Evolutionary conservation across 202 grass and related monocot species (phyloP).

Genomic region (Elaeis oleifera): DNA sequence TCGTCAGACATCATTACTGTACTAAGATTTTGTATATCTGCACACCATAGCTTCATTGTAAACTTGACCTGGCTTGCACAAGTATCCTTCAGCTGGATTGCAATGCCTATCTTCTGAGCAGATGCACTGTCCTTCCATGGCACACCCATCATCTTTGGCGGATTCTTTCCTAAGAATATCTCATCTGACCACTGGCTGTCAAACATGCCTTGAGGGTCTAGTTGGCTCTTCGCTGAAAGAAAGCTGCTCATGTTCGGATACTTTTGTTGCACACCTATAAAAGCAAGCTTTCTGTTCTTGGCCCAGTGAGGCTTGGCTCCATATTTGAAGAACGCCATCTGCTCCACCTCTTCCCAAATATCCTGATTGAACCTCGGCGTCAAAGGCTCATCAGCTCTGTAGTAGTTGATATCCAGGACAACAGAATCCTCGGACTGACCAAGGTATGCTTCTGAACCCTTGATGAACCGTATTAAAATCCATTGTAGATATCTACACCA

Average conservation of each 20-base stretch:
- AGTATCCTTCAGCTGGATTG: constrained; percentile 50
- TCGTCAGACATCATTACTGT: too few relatives aligned
- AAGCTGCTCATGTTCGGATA: constrained; percentile 43
- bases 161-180: constrained; percentile 20
- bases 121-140: constrained; percentile 64
- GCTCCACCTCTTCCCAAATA: constrained; percentile 87
- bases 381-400: constrained; percentile 36
- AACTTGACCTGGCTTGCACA: constrained; percentile 51
- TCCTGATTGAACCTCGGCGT: constrained; percentile 50
- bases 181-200: constrained; percentile 55
- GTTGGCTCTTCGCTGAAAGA: constrained; percentile 27
- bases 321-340: constrained; percentile 76
- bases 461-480: constrained; percentile 57
- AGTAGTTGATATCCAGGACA: constrained; percentile 82
- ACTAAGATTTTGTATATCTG: constrained; percentile 25
- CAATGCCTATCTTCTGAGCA: constrained; percentile 64
- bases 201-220: constrained; percentile 57
- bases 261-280: constrained; percentile 40
- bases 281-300: constrained; percentile 67
- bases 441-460: constrained; percentile 37
- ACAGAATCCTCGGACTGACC: constrained; percentile 66
- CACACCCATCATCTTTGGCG: constrained; percentile 40
- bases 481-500: constrained; percentile 72
- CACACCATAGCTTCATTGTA: constrained; percentile 66
- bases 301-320: constrained; percentile 68